These are phyloP conservation scores for Exsudoporus floridanus DNA, from an alignment of 1,284 basidiomycete genomes.

Conservation along the genomic window DNA sequence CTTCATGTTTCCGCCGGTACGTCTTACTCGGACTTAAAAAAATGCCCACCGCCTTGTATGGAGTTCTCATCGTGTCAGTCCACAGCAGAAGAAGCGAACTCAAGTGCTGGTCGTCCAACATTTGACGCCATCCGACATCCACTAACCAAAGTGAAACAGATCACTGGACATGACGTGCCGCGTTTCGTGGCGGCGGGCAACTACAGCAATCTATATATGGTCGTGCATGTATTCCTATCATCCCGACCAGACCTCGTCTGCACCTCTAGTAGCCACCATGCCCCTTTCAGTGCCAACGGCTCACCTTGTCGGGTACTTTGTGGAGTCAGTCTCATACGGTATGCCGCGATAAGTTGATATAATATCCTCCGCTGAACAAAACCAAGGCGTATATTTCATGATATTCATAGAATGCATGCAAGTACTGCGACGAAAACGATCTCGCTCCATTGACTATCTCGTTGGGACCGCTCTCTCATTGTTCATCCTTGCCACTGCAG, in stretches of 20 bases:
- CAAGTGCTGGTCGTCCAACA: no score
- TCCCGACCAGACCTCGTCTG: neutral
- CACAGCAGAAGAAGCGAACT: no score
- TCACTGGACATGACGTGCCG: no score
- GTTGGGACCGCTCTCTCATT: constrained; percentile 19
- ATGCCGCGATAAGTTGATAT: neutral
- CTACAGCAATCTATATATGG: neutral
- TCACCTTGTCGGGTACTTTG: constrained; percentile 15
- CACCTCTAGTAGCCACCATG: neutral
- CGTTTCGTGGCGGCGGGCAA: no score
- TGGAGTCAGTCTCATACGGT: constrained; percentile 22
- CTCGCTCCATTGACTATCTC: constrained; percentile 16
- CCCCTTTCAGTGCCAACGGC: constrained; percentile 2
- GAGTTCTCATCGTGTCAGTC: no score
- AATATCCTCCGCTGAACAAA: neutral
- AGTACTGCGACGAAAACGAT: constrained; percentile 11
- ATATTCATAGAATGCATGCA: constrained; percentile 17
- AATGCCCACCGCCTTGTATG: no score
- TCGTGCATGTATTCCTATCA: neutral
- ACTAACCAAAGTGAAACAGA: no score
- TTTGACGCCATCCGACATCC: no score
- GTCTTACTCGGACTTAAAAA: no score
- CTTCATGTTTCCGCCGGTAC: no score
- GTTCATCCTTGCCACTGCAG: constrained; percentile 17
- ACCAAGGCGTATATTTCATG: constrained; percentile 15